phyloP scores from a whole-genome alignment of 1,139 yeast species.

The Yamadazyma diospyri region DNA sequence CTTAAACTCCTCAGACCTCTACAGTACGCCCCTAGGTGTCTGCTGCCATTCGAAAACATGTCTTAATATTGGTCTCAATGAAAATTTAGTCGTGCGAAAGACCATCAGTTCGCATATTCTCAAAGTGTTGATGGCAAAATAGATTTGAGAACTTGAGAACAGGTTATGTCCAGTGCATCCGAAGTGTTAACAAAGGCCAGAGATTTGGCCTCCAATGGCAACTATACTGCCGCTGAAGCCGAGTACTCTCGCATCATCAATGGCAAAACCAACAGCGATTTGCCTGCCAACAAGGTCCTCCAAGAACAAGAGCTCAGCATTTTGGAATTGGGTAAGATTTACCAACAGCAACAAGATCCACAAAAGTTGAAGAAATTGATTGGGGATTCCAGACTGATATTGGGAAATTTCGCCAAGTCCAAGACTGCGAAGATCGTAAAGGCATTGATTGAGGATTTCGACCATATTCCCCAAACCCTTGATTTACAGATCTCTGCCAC shows the following conservation, averaged over 20 bases:
- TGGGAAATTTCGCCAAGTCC: conserved; percentile 82
- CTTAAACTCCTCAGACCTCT: too few relatives aligned
- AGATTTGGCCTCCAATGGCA: conserved; percentile 44
- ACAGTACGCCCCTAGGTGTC: too few relatives aligned
- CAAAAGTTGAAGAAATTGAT: conserved; percentile 59
- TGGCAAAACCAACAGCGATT: conserved; percentile 10
- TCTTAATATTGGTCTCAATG: too few relatives aligned
- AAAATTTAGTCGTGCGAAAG: conserved; percentile 3
- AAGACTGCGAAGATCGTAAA: conserved; percentile 89
- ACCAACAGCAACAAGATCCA: conserved; percentile 41
- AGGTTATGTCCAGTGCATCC: conserved; percentile 5
- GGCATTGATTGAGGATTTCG: conserved; percentile 74
- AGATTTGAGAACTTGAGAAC: too few relatives aligned
- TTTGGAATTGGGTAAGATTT: conserved; percentile 59
- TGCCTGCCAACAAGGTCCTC: conserved; percentile 12
- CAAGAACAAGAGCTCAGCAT: conserved; percentile 62
- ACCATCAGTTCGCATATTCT: conserved; percentile 1
- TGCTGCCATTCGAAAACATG: too few relatives aligned
- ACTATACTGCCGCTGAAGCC: conserved; percentile 54
- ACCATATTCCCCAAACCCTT: conserved; percentile 60
- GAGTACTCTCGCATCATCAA: conserved; percentile 18
- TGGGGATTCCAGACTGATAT: conserved; percentile 63
- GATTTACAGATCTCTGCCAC: conserved; percentile 75
- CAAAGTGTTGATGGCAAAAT: conserved; percentile 12
- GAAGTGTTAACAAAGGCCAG: conserved; percentile 51